Evolutionary conservation across 106 monocot species (phyloP).

Genomic region (Posidonia australis): DNA sequence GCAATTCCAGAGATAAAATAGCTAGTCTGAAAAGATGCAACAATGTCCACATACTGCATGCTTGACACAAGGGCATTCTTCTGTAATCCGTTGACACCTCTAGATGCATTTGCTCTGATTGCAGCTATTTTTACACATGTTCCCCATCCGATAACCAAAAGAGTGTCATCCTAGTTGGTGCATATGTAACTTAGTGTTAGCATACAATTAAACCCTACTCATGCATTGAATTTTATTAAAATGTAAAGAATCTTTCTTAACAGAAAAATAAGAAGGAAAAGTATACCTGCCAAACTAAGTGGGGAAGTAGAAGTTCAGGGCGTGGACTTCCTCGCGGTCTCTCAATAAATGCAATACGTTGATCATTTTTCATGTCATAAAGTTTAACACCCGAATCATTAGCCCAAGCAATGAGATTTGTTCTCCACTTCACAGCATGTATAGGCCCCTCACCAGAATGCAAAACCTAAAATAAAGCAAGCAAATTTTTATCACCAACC

Average conservation of each 20-base stretch:
- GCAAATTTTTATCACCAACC: neutral
- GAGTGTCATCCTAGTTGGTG: conserved; percentile 65
- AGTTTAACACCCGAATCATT: conserved; percentile 93
- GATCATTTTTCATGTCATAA: conserved; percentile 81
- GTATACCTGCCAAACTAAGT: conserved; percentile 88
- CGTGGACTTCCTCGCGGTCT: conserved; percentile 73
- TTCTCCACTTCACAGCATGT: conserved; percentile 95
- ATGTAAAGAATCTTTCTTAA: neutral
- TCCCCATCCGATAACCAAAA: conserved; percentile 99
- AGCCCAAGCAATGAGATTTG: conserved; percentile 94
- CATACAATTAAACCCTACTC: too few species aligned
- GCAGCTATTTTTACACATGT: conserved; percentile 79
- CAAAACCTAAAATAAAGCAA: conserved; percentile 42
- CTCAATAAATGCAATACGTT: conserved; percentile 87
- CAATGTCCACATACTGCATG: conserved; percentile 87
- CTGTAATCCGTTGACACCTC: conserved; percentile 48
- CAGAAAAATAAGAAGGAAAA: conserved; percentile 5
- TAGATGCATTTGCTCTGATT: conserved; percentile 42
- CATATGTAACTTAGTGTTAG: too few species aligned
- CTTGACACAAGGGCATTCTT: conserved; percentile 31
- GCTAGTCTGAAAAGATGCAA: conserved; percentile 86
- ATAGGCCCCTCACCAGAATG: conserved; percentile 98
- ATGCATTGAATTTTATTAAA: too few species aligned
- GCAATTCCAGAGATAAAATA: conserved; percentile 93
- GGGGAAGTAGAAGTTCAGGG: conserved; percentile 85